These are phyloP conservation scores for Endothia cerciana DNA, from an alignment of 2,329 filamentous ascomycete genomes.

Conservation along the genomic window DNA sequence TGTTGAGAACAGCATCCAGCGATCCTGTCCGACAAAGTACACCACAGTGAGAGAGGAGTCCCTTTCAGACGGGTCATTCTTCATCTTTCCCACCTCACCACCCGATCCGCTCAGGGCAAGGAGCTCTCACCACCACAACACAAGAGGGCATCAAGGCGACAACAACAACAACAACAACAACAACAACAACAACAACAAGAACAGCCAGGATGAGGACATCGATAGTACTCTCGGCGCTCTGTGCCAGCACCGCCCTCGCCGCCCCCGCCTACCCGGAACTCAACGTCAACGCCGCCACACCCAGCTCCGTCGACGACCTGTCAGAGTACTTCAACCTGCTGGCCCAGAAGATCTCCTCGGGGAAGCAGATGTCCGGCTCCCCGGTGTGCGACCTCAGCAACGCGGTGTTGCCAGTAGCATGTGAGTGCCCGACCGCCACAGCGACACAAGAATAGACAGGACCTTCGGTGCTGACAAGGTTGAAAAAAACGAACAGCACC, in stretches of 20 bases:
- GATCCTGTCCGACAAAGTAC: background rate
- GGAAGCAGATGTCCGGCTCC: conserved; percentile 44
- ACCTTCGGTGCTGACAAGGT: conserved; percentile 33
- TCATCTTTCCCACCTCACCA: background rate
- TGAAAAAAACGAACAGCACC: conserved; percentile 48
- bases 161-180: conserved; percentile 1
- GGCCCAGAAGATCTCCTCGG: conserved; percentile 56
- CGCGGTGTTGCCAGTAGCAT: conserved; percentile 49
- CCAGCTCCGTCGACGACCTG: conserved; percentile 49
- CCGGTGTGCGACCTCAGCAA: conserved; percentile 59
- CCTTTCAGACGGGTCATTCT: background rate
- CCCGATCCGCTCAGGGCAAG: background rate
- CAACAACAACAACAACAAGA: conserved; percentile 4
- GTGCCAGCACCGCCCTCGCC: conserved; percentile 46
- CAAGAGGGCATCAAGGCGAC: conserved; percentile 17
- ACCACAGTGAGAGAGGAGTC: background rate
- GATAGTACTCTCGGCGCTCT: conserved; percentile 51
- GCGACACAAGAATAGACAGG: conserved; percentile 18
- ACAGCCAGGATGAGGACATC: conserved; percentile 53
- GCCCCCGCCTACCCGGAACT: conserved; percentile 53
- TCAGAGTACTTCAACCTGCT: conserved; percentile 66
- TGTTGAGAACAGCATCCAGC: conserved; percentile 1
- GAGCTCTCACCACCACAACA: conserved; percentile 7
- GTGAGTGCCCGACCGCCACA: conserved; percentile 18
- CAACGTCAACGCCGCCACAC: conserved; percentile 44